phyloP scores from a whole-genome alignment of 2,329 filamentous ascomycete genomes.

The Hirsutella thompsonii region DNA sequence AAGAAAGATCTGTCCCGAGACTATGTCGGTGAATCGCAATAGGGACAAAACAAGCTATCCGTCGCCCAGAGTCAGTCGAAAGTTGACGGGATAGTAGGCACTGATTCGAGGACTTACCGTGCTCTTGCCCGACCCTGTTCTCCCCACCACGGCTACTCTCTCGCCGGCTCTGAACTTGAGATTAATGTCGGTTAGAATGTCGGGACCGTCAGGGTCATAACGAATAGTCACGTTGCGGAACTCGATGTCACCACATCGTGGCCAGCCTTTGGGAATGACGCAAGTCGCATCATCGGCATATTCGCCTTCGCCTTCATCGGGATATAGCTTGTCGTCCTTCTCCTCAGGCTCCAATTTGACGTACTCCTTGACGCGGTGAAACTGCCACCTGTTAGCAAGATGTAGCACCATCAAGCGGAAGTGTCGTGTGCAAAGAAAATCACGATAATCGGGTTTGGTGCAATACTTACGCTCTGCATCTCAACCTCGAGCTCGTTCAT shows the following conservation, averaged over 20 bases:
- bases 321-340: slow-evolving; percentile 25
- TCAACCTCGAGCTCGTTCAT: slow-evolving; percentile 46
- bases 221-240: slow-evolving; percentile 37
- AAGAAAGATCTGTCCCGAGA: slow-evolving; percentile 38
- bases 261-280: slow-evolving; percentile 30
- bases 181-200: slow-evolving; percentile 37
- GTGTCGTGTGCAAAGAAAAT: background rate
- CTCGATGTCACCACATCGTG: slow-evolving; percentile 32
- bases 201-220: slow-evolving; percentile 29
- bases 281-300: slow-evolving; percentile 25
- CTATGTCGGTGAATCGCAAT: slow-evolving; percentile 37
- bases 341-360: slow-evolving; percentile 31
- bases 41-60: slow-evolving; percentile 37
- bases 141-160: slow-evolving; percentile 66
- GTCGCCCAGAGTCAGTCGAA: background rate
- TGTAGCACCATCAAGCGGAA: background rate
- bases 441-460: no score
- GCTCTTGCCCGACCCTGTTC: slow-evolving; percentile 74
- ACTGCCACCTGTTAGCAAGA: slow-evolving; percentile 15
- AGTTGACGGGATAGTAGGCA: background rate
- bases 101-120: slow-evolving; percentile 39
- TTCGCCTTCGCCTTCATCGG: slow-evolving; percentile 22
- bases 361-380: slow-evolving; percentile 36
- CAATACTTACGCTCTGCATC: slow-evolving; percentile 35
- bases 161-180: slow-evolving; percentile 50